Evolutionary conservation across 805 yeast species (phyloP).

Genomic region (Hemisphaericaspora nanyangensis): DNA sequence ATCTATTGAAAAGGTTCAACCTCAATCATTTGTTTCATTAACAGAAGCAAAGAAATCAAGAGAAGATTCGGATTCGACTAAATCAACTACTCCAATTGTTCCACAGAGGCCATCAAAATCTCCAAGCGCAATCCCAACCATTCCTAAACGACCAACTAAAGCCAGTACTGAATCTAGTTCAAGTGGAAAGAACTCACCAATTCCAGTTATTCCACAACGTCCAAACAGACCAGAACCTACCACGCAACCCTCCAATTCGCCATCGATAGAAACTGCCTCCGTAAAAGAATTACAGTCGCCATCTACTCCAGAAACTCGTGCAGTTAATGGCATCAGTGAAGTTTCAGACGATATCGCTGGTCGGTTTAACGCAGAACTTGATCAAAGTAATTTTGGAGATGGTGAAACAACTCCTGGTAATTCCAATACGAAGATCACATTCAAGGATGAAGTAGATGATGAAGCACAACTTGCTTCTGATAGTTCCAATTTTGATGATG

Average conservation of each 20-base stretch:
- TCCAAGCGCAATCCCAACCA: conserved; percentile 2
- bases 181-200: background rate
- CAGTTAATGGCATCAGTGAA: too few relatives aligned
- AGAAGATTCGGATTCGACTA: too few relatives aligned
- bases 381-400: conserved; percentile 12
- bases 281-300: background rate
- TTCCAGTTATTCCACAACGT: conserved; percentile 4
- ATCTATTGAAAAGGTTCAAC: background rate
- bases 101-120: too few relatives aligned
- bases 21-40: background rate
- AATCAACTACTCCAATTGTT: too few relatives aligned
- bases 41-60: too few relatives aligned
- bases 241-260: background rate
- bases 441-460: conserved; percentile 22
- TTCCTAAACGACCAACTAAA: conserved; percentile 7
- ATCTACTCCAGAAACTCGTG: background rate
- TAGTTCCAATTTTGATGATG: conserved; percentile 26
- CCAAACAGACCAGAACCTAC: background rate
- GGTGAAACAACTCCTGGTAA: conserved; percentile 34
- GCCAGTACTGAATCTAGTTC: background rate
- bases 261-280: background rate
- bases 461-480: conserved; percentile 14
- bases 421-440: conserved; percentile 23
- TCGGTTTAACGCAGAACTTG: conserved; percentile 1
- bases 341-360: too few relatives aligned